phyloP scores from a whole-genome alignment of 306 rosid genomes.

The Cercis canadensis region DNA sequence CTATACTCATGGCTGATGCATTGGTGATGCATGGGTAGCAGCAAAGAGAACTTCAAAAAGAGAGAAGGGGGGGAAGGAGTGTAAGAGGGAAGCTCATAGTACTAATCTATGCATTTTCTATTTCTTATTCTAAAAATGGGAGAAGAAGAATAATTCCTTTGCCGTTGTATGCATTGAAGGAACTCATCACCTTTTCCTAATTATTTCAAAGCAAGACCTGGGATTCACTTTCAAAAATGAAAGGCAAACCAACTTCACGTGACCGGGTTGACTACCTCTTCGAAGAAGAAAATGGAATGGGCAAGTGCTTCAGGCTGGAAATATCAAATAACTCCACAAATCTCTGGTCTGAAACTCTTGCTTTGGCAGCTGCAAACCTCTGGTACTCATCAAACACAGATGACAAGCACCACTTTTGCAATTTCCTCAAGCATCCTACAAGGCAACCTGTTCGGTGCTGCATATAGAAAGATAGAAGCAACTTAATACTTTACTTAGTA shows the following conservation, averaged over 20 bases:
- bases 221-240: slow-evolving; percentile 52
- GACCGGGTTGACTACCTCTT: slow-evolving; percentile 53
- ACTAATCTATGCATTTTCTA: not conserved
- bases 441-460: slow-evolving; percentile 99
- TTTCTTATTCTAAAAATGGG: not conserved
- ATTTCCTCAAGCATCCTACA: slow-evolving; percentile 94
- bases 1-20: slow-evolving; percentile 48
- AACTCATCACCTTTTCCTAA: slow-evolving; percentile 64
- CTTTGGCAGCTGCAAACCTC: slow-evolving; percentile 96
- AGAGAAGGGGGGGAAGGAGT: too few species aligned
- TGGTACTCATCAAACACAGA: slow-evolving; percentile 93
- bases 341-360: slow-evolving; percentile 95
- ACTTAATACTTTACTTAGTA: slow-evolving; percentile 20
- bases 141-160: slow-evolving; percentile 52
- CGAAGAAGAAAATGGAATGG: slow-evolving; percentile 39
- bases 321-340: slow-evolving; percentile 91
- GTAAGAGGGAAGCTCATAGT: too few species aligned
- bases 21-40: slow-evolving; percentile 41
- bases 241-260: slow-evolving; percentile 41
- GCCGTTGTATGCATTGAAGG: slow-evolving; percentile 55
- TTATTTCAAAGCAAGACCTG: slow-evolving; percentile 42
- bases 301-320: slow-evolving; percentile 78
- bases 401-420: slow-evolving; percentile 93
- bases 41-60: slow-evolving; percentile 28
- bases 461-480: slow-evolving; percentile 19